Conservation (phyloP, 176 grass and related monocot genomes). For the Hordeum vulgare region MorexV3_pseudomolecules_assembly NC_058520.1:602619994-602620493, state of each 20-base stretch:
- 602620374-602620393: background rate
- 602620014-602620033: too few species aligned
- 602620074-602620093: background rate
- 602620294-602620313: background rate
- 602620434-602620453: background rate
- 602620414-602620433: background rate
- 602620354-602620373: background rate
- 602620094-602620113: too few species aligned
- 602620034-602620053: too few species aligned
- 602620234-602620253: background rate
- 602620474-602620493: too few species aligned
- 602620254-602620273: background rate
- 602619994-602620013: too few species aligned
- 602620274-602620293: background rate
- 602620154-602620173: background rate
- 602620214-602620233: conserved; percentile 12
- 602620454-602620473: background rate
- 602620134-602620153: background rate
- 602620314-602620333: conserved; percentile 5
- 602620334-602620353: background rate
- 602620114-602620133: background rate
- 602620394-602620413: background rate
- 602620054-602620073: too few species aligned
- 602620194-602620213: conserved; percentile 4
- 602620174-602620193: background rate